Evolutionary conservation across 2,329 filamentous ascomycete genomes (phyloP).

Genomic region (Onygenales sp.): DNA sequence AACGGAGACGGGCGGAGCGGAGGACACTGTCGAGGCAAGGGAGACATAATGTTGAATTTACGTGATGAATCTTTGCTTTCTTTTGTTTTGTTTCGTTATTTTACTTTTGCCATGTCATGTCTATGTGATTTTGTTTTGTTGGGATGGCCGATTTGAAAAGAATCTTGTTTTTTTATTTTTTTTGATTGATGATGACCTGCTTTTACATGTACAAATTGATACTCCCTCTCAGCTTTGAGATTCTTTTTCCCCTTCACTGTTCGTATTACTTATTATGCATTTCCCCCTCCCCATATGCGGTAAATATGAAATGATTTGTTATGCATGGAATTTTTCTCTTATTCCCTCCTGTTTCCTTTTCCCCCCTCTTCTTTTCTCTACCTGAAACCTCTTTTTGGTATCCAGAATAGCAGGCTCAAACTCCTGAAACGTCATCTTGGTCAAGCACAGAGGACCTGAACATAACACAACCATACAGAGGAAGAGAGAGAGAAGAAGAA

Average conservation of each 20-base stretch:
- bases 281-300: too few relatives aligned
- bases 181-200: neutral
- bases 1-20: constrained; percentile 44
- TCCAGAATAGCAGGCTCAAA: too few relatives aligned
- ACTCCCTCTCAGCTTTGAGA: too few relatives aligned
- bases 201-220: neutral
- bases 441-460: too few relatives aligned
- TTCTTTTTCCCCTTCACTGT: too few relatives aligned
- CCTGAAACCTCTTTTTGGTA: too few relatives aligned
- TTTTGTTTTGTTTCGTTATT: neutral
- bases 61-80: constrained; percentile 20
- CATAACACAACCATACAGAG: too few relatives aligned
- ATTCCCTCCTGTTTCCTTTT: neutral
- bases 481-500: too few relatives aligned
- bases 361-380: neutral
- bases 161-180: neutral
- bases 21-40: constrained; percentile 38
- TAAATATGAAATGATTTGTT: too few relatives aligned
- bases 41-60: constrained; percentile 40
- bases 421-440: too few relatives aligned
- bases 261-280: too few relatives aligned
- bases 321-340: too few relatives aligned
- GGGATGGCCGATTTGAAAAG: neutral
- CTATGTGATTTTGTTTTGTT: neutral
- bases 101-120: neutral